Conservation (phyloP, 495 filamentous ascomycete genomes). For the Podospora bellae-mahoneyi region DNA sequence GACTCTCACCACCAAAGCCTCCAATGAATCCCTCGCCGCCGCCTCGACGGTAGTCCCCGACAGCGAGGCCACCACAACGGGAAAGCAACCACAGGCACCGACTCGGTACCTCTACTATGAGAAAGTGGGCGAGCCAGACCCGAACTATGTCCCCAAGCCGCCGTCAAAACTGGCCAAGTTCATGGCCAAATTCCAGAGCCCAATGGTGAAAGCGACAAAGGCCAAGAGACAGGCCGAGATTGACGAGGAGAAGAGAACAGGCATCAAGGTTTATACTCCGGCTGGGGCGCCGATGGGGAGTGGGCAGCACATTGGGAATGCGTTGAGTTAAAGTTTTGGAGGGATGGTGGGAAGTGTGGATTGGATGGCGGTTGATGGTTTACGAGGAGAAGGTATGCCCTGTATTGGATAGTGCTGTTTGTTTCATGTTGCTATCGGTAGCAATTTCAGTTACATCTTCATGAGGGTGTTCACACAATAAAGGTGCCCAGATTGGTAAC, state of each 20-base stretch:
- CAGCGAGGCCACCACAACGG: background rate
- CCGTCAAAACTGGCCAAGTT: slow-evolving; percentile 20
- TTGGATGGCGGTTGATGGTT: too few relatives aligned
- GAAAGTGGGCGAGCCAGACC: slow-evolving; percentile 10
- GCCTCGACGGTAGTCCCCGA: background rate
- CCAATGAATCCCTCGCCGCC: background rate
- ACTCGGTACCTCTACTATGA: slow-evolving; percentile 15
- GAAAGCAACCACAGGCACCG: background rate
- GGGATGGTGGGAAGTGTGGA: background rate
- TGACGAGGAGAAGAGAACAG: slow-evolving; percentile 19
- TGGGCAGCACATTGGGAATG: background rate
- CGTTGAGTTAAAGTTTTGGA: background rate
- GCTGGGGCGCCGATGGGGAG: slow-evolving; percentile 22
- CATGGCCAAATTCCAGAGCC: slow-evolving; percentile 25
- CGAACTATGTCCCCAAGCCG: slow-evolving; percentile 19
- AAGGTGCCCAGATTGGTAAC: too few relatives aligned
- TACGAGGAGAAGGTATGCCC: too few relatives aligned
- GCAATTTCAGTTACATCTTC: too few relatives aligned
- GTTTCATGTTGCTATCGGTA: too few relatives aligned
- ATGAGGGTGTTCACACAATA: too few relatives aligned
- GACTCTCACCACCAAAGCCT: background rate
- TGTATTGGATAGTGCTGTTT: too few relatives aligned
- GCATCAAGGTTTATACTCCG: slow-evolving; percentile 9
- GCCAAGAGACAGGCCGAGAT: slow-evolving; percentile 9
- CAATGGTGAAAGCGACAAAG: slow-evolving; percentile 17